phyloP scores from a whole-genome alignment of 129 eudicot species.

The Centaurea solstitialis region DNA sequence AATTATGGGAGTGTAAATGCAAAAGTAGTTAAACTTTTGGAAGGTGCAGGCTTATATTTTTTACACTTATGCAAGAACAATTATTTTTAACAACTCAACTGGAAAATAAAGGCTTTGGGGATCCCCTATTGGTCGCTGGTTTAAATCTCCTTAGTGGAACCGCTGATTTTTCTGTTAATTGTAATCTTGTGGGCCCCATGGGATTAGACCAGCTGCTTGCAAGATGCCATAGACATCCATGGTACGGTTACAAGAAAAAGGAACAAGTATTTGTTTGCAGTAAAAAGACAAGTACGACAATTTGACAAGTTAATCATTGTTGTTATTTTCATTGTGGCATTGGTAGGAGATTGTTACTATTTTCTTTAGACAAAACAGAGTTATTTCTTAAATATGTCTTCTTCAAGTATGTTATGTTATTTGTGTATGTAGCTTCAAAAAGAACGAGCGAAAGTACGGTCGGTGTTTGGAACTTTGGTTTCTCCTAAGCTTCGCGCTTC shows the following conservation, averaged over 20 bases:
- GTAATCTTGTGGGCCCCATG: too few relatives aligned
- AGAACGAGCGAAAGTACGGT: slow-evolving; percentile 68
- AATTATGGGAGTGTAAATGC: not conserved
- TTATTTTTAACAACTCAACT: too few relatives aligned
- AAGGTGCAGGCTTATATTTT: too few relatives aligned
- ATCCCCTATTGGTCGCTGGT: too few relatives aligned
- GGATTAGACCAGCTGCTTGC: too few relatives aligned
- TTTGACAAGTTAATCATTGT: not conserved
- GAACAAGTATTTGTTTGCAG: not conserved
- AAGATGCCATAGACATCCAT: too few relatives aligned
- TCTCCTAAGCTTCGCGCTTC: slow-evolving; percentile 90
- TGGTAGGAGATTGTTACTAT: not conserved
- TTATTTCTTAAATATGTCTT: not conserved
- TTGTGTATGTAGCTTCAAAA: slow-evolving; percentile 47
- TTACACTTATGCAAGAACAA: too few relatives aligned
- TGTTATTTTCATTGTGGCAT: not conserved
- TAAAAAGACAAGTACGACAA: not conserved
- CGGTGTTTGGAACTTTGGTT: slow-evolving; percentile 85
- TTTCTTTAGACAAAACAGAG: not conserved
- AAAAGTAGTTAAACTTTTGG: too few relatives aligned
- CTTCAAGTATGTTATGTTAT: not conserved
- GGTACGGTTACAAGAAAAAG: too few relatives aligned
- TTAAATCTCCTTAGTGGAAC: too few relatives aligned
- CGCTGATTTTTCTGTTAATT: too few relatives aligned
- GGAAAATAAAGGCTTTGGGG: too few relatives aligned